Percentiles rank a stretch among this genome's conserved stretches.
phyloP scores from a whole-genome alignment of 2,329 filamentous ascomycete species.

The Diaporthe citriasiana region DNA sequence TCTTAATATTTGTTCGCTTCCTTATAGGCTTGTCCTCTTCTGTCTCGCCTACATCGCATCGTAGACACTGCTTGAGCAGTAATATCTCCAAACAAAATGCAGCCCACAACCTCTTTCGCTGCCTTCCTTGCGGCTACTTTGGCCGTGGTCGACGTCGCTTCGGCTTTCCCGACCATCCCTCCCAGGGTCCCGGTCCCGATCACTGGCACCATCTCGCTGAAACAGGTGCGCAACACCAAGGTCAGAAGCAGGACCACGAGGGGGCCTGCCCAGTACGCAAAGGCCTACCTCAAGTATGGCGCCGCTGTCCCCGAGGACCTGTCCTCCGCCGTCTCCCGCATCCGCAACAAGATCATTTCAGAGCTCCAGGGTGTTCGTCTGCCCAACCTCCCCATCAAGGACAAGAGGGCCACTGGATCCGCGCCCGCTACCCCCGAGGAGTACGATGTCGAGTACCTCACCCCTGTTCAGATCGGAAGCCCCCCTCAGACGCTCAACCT shows the following conservation, averaged over 20 bases:
- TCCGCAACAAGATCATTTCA: slow-evolving; percentile 39
- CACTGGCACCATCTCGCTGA: slow-evolving; percentile 41
- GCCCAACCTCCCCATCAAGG: slow-evolving; percentile 36
- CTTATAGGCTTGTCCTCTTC: slow-evolving; percentile 9
- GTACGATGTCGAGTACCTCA: slow-evolving; percentile 54
- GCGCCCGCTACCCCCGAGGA: slow-evolving; percentile 48
- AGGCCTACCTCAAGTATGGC: slow-evolving; percentile 57
- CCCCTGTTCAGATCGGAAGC: slow-evolving; percentile 53
- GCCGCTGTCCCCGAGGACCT: slow-evolving; percentile 52
- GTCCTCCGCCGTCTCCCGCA: slow-evolving; percentile 49
- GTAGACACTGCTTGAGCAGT: slow-evolving; percentile 12
- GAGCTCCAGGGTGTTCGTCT: slow-evolving; percentile 36
- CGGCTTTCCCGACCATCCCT: slow-evolving; percentile 41
- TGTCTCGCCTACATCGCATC: slow-evolving; percentile 1
- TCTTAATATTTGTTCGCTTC: slow-evolving; percentile 30
- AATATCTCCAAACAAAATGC: slow-evolving; percentile 33
- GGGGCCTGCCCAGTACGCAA: slow-evolving; percentile 53
- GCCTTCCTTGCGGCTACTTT: slow-evolving; percentile 42
- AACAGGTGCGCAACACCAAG: slow-evolving; percentile 47
- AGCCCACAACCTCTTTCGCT: slow-evolving; percentile 40
- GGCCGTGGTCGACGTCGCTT: slow-evolving; percentile 41
- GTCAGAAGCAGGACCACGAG: slow-evolving; percentile 48
- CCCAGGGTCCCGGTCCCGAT: slow-evolving; percentile 39
- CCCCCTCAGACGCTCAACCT: slow-evolving; percentile 59
- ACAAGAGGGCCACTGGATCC: slow-evolving; percentile 51